phyloP scores from a whole-genome alignment of 495 filamentous ascomycete genomes.

The Penicillium lagena region DNA sequence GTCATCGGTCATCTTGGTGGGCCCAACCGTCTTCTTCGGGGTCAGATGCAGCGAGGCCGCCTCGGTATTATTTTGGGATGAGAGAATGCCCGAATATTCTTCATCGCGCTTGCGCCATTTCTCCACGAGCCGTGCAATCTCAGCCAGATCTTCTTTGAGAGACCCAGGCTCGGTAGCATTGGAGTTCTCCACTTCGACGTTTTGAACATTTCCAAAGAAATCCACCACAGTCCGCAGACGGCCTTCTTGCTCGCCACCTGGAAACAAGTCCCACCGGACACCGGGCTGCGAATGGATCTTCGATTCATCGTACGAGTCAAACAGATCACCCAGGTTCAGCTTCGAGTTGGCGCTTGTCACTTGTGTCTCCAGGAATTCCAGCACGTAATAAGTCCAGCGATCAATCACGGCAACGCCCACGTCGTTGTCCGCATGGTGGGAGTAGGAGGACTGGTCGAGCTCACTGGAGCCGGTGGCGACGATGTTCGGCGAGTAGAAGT shows the following conservation, averaged over 20 bases:
- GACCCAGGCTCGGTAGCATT: constrained; percentile 45
- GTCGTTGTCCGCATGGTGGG: constrained; percentile 95
- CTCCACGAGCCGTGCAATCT: constrained; percentile 54
- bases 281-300: constrained; percentile 93
- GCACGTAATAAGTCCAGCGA: constrained; percentile 96
- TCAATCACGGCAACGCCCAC: constrained; percentile 98
- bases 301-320: constrained; percentile 88
- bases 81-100: constrained; percentile 23
- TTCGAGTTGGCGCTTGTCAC: constrained; percentile 77
- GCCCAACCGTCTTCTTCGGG: constrained; percentile 34
- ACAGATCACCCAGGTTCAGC: constrained; percentile 83
- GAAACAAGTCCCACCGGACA: constrained; percentile 90
- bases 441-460: constrained; percentile 90
- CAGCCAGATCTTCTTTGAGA: constrained; percentile 68
- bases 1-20: constrained; percentile 60
- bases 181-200: constrained; percentile 77
- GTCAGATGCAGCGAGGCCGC: constrained; percentile 15
- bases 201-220: constrained; percentile 98
- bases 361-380: constrained; percentile 91
- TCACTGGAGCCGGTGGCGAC: constrained; percentile 91
- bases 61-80: constrained; percentile 20
- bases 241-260: constrained; percentile 67
- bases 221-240: constrained; percentile 79
- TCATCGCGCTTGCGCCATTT: constrained; percentile 35
- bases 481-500: constrained; percentile 95